phyloP scores from a whole-genome alignment of 2,329 filamentous ascomycete species.

The Paracorniculantispora psalliotae region DNA sequence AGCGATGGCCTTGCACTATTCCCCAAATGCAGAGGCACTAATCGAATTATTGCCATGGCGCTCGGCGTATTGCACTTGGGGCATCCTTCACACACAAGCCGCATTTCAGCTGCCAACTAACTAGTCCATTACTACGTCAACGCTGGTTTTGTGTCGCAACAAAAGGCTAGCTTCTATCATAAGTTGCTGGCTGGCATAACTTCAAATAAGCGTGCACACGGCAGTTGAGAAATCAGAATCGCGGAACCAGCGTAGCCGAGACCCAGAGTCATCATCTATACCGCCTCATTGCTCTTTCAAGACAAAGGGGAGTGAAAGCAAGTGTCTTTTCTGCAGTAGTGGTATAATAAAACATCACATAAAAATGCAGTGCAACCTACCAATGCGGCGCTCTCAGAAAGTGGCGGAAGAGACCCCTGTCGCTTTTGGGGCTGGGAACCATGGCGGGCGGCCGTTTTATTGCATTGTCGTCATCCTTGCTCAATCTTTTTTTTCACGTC shows the following conservation, averaged over 20 bases:
- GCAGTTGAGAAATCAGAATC: background rate
- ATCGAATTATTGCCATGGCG: background rate
- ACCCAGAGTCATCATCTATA: background rate
- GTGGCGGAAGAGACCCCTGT: background rate
- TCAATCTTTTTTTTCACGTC: conserved; percentile 7
- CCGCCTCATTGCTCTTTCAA: background rate
- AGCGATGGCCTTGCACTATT: no score
- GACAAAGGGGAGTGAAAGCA: background rate
- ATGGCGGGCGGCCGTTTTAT: background rate
- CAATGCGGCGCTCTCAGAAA: background rate
- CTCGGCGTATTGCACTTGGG: no score
- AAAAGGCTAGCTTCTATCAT: background rate
- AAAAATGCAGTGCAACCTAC: background rate
- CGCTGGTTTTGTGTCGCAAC: background rate
- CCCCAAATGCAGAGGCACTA: no score
- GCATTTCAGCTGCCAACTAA: no score
- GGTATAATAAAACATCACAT: background rate
- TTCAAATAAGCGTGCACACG: background rate
- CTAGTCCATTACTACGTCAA: no score
- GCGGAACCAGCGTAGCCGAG: background rate
- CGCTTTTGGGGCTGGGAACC: background rate
- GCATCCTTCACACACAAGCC: no score
- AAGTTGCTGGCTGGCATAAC: no score
- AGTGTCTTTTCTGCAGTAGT: background rate
- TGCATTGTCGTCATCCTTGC: conserved; percentile 2